Base-by-base conservation (phyloP, 495 filamentous ascomycete genomes). In the Penicillium parvum region DNA sequence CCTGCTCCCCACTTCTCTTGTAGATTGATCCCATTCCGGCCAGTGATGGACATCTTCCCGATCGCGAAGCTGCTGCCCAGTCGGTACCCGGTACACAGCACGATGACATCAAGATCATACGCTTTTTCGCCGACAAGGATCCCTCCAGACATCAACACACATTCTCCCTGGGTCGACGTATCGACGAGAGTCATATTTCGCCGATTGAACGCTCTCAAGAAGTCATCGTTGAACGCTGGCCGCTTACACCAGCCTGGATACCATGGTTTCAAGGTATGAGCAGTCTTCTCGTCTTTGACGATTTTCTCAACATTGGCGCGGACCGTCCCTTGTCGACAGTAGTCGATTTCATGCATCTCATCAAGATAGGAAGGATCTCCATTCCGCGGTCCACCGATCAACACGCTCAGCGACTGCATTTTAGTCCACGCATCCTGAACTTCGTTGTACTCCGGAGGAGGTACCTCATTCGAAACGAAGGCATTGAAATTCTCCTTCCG, bases 341-440 rank as follows among this genome's bases (percentile, higher is more conserved):
- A n/a, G 20, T 57, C 53, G 10, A 34, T 16, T 3, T 37, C 28
- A 22, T 32, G 3, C 27, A 50, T n/a, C 22, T 23, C 18, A 25
- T 19, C 2, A 19, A 3, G 22, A 41, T 29, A 3, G 21, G 29
- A 23, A 14, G 34, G 19, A 30, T 40, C 10, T 19, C 34, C 30
- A 11, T 46, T 46, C 15, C 14, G 9, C 22, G 23, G 25, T 20
- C 47, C 28, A 12, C 36, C 43, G 7, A 28, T 19, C n/a, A 45
- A 7, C 16, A 20, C 27, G 16, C 27, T 18, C 10, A 38, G 29
- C 4, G 33, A 42, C 40, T 0, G 47, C 38, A 36, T 63, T 36
- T 42, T 37, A 9, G 65, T 57, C 77, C 75, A 71, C 15, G 34
- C 58, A 53, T 71, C 63, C 16, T 68, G 23, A 7, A 74, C 65